phyloP scores from a whole-genome alignment of 2,329 filamentous ascomycete species.

The Aspergillus sp. region DNA sequence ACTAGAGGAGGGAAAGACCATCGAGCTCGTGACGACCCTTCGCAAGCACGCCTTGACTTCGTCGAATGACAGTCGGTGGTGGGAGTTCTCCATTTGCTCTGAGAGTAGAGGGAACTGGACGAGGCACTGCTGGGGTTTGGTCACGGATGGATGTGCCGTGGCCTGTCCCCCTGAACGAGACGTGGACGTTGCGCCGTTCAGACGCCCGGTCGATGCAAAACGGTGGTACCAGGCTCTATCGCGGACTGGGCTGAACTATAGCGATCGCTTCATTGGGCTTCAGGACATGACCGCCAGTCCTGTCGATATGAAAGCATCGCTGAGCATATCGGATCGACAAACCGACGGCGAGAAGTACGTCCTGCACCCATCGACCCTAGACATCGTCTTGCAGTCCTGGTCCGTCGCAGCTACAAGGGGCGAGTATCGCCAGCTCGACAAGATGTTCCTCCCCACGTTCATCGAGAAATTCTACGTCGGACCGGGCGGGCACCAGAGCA shows the following conservation, averaged over 20 bases:
- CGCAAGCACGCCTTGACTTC: slow-evolving; percentile 11
- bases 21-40: slow-evolving; percentile 22
- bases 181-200: not conserved
- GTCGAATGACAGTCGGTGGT: slow-evolving; percentile 21
- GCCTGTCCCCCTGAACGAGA: not conserved
- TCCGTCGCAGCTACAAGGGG: not conserved
- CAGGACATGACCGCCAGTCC: not conserved
- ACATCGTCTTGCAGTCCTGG: not conserved
- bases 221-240: not conserved
- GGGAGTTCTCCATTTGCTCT: slow-evolving; percentile 20
- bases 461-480: slow-evolving; percentile 1
- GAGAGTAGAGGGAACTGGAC: not conserved
- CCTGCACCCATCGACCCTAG: slow-evolving; percentile 2
- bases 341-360: not conserved
- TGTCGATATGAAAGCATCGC: not conserved
- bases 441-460: slow-evolving; percentile 1
- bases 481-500: not conserved
- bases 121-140: not conserved
- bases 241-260: not conserved
- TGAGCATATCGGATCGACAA: not conserved
- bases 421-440: not conserved
- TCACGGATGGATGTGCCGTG: not conserved
- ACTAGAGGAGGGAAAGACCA: slow-evolving; percentile 14
- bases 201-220: not conserved
- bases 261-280: not conserved